Base-by-base conservation (phyloP, 768 basidiomycete species). In the Boletus rubroflammeus region DNA sequence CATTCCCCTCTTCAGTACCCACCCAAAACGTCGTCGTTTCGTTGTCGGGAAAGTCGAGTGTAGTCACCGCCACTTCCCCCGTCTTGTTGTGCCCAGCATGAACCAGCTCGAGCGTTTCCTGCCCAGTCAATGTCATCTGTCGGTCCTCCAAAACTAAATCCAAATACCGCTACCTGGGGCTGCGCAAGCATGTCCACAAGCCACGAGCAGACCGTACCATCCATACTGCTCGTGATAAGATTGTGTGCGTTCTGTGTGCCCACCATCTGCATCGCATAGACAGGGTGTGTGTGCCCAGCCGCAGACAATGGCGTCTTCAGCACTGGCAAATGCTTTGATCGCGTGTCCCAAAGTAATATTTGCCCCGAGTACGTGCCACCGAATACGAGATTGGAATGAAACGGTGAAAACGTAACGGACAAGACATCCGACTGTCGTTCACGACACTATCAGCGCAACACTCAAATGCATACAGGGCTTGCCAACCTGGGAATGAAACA, bases 321-420 rank as follows among this genome's bases (percentile, higher is more conserved):
- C 3, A 98, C 93, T 0, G 97, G 97, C 2, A 98, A 76, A 67
- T 97, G 93, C 68, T 96, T 96, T 2, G 95, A 93, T 44, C 97
- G 86, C 8, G 95, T 98, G 66, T 99, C 97, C 97, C 97, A 99
- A 0, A 98, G 81, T 26, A 99, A 76, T 57, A 99, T 95, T 73
- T 98, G 97, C 17, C 97, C 97, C 28, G 97, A 98, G 68, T 98
- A 98, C n/a, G 97, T 98, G 23, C 97, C 97, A 49, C 97, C 97
- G 58, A 98, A 97, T 36, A 99, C 81, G 17, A 98, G 83, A 64
- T 97, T 98, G 2, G 97, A 90, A 70, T 99, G 96, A 72, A 97
- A 98, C 0, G 97, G 95, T 0, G 97, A 98, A 70, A 98, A 98
- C 8, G 88, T 86, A 7, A 98, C 92, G 0, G 96, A 97, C 19